phyloP scores from a whole-genome alignment of 352 stramenopile species.

The Phytophthora hibernalis region DNA sequence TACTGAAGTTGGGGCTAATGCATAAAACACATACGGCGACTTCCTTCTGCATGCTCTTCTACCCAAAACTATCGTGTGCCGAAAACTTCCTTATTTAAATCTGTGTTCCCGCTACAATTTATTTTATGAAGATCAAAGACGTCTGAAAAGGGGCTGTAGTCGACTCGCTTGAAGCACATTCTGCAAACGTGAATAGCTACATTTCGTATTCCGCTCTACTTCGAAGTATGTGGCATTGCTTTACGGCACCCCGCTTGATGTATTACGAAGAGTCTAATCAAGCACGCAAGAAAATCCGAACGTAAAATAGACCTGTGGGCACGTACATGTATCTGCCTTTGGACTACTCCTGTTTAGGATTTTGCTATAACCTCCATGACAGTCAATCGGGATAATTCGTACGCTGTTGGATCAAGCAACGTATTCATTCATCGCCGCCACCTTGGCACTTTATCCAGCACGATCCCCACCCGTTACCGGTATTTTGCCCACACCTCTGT shows the following conservation, averaged over 20 bases:
- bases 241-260: conserved; percentile 63
- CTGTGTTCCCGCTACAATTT: conserved; percentile 73
- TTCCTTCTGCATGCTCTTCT: conserved; percentile 74
- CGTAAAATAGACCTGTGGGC: conserved; percentile 55
- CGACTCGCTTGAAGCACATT: conserved; percentile 42
- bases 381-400: conserved; percentile 41
- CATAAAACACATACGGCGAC: conserved; percentile 64
- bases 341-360: conserved; percentile 74
- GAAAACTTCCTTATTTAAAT: conserved; percentile 56
- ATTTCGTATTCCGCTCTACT: conserved; percentile 76
- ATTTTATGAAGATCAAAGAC: conserved; percentile 23
- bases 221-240: too few species aligned
- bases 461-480: too few species aligned
- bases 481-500: too few species aligned
- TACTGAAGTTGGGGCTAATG: conserved; percentile 55
- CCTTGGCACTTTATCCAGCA: too few species aligned
- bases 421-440: conserved; percentile 38
- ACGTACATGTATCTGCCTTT: conserved; percentile 65
- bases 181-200: conserved; percentile 59
- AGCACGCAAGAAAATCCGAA: conserved; percentile 66
- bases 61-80: conserved; percentile 56
- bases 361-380: conserved; percentile 42
- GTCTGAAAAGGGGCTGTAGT: conserved; percentile 35
- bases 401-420: conserved; percentile 38
- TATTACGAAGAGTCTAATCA: conserved; percentile 50